These are phyloP conservation scores for Aspergillus conjunctus DNA, from an alignment of 495 filamentous ascomycete species.

Conservation along the genomic window DNA sequence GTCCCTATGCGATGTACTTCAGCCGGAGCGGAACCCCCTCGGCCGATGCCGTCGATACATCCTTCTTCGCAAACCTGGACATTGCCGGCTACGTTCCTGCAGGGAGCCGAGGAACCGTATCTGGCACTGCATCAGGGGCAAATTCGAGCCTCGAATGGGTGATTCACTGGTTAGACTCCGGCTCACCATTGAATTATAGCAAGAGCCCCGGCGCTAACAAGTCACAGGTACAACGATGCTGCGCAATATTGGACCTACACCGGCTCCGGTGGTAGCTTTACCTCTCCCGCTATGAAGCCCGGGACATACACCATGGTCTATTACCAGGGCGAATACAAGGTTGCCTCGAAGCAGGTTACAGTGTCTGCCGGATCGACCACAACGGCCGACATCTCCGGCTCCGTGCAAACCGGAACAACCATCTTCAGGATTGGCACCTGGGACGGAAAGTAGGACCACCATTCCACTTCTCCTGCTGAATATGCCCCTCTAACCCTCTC, in stretches of 20 bases:
- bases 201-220: neutral
- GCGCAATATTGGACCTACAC: conserved; percentile 68
- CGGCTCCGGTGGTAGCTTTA: conserved; percentile 54
- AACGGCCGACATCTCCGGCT: conserved; percentile 55
- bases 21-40: conserved; percentile 58
- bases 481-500: neutral
- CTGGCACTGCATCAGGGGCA: conserved; percentile 57
- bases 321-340: conserved; percentile 64
- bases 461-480: neutral
- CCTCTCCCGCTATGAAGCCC: conserved; percentile 66
- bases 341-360: conserved; percentile 54
- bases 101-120: conserved; percentile 58
- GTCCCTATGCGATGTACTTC: conserved; percentile 64
- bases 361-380: conserved; percentile 57
- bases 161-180: conserved; percentile 54
- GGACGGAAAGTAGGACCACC: conserved; percentile 52
- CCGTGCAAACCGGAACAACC: conserved; percentile 46
- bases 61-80: conserved; percentile 59
- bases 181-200: neutral
- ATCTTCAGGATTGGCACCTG: conserved; percentile 66
- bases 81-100: conserved; percentile 60
- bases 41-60: conserved; percentile 51
- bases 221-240: conserved; percentile 50
- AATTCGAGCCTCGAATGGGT: conserved; percentile 53
- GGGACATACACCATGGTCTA: conserved; percentile 69